Evolutionary conservation across 1,284 basidiomycete species (phyloP), one percentile per base, ranked within the genome.

Genomic region (Apiotrichum domesticum): DNA sequence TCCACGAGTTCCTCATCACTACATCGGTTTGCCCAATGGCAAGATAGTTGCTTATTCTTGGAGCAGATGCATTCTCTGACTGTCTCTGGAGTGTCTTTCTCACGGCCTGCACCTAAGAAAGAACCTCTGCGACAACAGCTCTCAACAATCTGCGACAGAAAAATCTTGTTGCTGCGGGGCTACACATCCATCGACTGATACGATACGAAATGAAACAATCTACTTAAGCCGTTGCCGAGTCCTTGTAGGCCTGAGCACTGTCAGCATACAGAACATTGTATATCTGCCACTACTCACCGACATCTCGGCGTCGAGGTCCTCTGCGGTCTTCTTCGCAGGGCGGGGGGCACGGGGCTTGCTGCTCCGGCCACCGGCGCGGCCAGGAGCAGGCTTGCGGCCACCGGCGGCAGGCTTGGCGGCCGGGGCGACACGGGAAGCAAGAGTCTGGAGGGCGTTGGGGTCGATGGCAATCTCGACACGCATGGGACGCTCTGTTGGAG

Each of bases 401-500:
- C 58, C 50, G 45, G 47, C 64, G 21, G 72, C 70, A 3, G 35
- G 10, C 42, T 78, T 77, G n/a, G 82, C 77, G 35, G 81, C 80
- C 64, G 71, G 76, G 35, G 71, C 79, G 41, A 79, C 76, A 44
- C 78, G 75, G 14, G 74, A 83, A 21, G 82, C 84, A 63, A 94
- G 81, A 8, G 87, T 81, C 5, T 83, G 81, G n/a, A 85, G 82
- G 54, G 83, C 83, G 53, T 86, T 81, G 32, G 92, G 92, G 80
- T 95, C 90, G 72, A 97, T 83, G 47, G 97, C 85, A 62, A 98
- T 91, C 81, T 98, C 95, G 64, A 98, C 93, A 82, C 93, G 95
- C 89, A 98, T 95, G 33, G 93, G 89, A 69, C 90, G 89, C 83
- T 93, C 92, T 96, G 80, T 77, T 53, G 58, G 54, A 33, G 61